Conservation (phyloP, 2,329 filamentous ascomycete genomes). For the Erysiphe pulchra region DNA sequence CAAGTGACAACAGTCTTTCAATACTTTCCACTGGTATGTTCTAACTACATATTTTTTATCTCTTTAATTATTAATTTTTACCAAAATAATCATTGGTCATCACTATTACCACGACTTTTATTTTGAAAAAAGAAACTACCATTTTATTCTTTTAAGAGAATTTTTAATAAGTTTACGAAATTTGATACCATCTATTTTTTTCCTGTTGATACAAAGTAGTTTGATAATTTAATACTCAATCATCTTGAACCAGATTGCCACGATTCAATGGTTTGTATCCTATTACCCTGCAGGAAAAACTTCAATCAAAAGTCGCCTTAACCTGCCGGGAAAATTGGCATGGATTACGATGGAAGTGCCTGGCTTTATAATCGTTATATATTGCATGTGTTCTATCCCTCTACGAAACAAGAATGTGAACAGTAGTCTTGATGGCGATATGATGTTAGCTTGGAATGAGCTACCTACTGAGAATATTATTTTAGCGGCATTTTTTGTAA, state of each 20-base stretch:
- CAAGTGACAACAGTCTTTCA: constrained; percentile 25
- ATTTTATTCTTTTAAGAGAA: too few relatives aligned
- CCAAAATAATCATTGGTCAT: too few relatives aligned
- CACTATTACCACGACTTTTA: too few relatives aligned
- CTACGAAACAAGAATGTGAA: constrained; percentile 23
- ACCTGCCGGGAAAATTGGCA: constrained; percentile 66
- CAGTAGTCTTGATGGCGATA: too few relatives aligned
- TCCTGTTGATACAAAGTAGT: too few relatives aligned
- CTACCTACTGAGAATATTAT: constrained; percentile 59
- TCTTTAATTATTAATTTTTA: too few relatives aligned
- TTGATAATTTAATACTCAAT: too few relatives aligned
- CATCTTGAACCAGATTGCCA: constrained; percentile 30
- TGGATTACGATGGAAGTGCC: constrained; percentile 79
- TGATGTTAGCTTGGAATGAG: constrained; percentile 8
- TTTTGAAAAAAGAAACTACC: too few relatives aligned
- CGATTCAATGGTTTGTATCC: constrained; percentile 43
- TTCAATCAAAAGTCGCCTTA: constrained; percentile 45
- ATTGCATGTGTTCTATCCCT: constrained; percentile 49
- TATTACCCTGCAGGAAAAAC: constrained; percentile 92
- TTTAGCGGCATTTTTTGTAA: constrained; percentile 38
- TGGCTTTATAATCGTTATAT: constrained; percentile 52
- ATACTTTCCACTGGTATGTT: constrained; percentile 20
- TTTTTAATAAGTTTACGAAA: not conserved
- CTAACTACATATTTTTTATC: not conserved
- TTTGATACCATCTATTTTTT: too few relatives aligned